phyloP scores from a whole-genome alignment of 2,329 filamentous ascomycete genomes.

The Colletotrichum australisinense region DNA sequence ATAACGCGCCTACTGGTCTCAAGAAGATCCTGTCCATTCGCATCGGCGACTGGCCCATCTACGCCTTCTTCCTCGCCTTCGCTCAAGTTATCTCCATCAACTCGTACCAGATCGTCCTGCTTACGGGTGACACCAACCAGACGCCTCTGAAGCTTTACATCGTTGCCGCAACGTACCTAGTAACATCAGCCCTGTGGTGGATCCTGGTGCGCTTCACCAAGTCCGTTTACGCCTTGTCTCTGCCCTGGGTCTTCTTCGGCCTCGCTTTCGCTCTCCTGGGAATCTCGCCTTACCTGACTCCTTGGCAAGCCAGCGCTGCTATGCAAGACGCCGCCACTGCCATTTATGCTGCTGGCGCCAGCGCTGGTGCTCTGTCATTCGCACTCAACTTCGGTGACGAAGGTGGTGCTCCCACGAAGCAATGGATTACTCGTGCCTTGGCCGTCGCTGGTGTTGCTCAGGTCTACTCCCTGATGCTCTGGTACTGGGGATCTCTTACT shows the following conservation, averaged over 20 bases:
- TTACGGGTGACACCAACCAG: constrained; percentile 72
- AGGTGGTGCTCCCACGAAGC: constrained; percentile 70
- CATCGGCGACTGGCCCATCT: constrained; percentile 73
- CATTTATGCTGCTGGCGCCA: constrained; percentile 71
- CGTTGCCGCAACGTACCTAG: constrained; percentile 69
- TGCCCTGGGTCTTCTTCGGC: constrained; percentile 73
- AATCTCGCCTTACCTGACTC: constrained; percentile 64
- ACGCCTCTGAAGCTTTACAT: constrained; percentile 69
- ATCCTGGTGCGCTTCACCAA: constrained; percentile 67
- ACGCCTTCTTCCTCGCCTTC: constrained; percentile 70
- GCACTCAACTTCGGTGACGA: constrained; percentile 75
- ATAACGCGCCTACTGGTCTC: constrained; percentile 66
- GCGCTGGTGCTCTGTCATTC: constrained; percentile 73
- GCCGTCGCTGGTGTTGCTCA: constrained; percentile 76
- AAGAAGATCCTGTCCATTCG: constrained; percentile 63
- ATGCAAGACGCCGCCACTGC: constrained; percentile 71
- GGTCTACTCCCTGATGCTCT: constrained; percentile 72
- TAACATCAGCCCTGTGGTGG: constrained; percentile 72
- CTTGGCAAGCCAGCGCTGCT: constrained; percentile 51
- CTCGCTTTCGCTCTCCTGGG: constrained; percentile 73
- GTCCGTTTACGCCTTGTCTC: constrained; percentile 66
- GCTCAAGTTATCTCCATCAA: constrained; percentile 74
- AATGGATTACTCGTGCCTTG: constrained; percentile 76
- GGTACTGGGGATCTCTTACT: constrained; percentile 68
- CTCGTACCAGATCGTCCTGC: constrained; percentile 76